phyloP scores from a whole-genome alignment of 805 yeast genomes.

The Monosporozyma yasuniensis region DNA sequence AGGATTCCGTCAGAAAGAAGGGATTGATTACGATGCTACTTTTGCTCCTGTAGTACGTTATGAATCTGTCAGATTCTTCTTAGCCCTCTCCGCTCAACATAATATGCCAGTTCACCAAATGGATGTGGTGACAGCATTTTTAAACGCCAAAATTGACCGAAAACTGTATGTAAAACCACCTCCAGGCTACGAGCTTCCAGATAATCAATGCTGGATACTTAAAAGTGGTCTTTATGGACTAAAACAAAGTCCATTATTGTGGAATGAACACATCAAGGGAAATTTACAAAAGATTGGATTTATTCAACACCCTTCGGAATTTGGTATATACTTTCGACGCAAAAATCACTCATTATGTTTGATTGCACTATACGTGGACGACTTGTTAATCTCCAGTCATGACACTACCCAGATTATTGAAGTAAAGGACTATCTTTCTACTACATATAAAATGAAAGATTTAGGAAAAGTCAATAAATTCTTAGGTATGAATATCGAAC shows the following conservation, averaged over 20 bases:
- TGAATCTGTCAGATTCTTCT: constrained; percentile 10
- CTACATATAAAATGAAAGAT: constrained; percentile 3
- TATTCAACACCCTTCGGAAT: constrained; percentile 4
- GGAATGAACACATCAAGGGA: constrained; percentile 25
- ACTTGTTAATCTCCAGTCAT: constrained; percentile 4
- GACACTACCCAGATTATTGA: not conserved
- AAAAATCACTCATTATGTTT: no score
- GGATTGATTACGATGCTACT: constrained; percentile 21
- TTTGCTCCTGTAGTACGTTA: constrained; percentile 24
- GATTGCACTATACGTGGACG: constrained; percentile 7
- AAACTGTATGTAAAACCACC: constrained; percentile 2
- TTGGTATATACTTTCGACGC: constrained; percentile 2
- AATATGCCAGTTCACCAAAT: constrained; percentile 12
- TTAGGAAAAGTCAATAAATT: constrained; percentile 5
- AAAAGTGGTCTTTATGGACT: constrained; percentile 10
- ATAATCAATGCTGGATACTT: constrained; percentile 7
- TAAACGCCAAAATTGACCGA: not conserved
- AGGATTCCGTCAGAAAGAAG: constrained; percentile 18
- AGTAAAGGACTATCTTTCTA: not conserved
- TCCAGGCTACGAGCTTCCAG: constrained; percentile 2
- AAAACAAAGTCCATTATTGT: constrained; percentile 17
- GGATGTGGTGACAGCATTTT: constrained; percentile 16
- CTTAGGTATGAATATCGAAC: constrained; percentile 6
- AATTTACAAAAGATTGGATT: constrained; percentile 20
- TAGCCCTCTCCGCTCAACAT: constrained; percentile 4